Evolutionary conservation across 345 rosid genomes (phyloP).

Genomic region (Moricandia moricandioides): DNA sequence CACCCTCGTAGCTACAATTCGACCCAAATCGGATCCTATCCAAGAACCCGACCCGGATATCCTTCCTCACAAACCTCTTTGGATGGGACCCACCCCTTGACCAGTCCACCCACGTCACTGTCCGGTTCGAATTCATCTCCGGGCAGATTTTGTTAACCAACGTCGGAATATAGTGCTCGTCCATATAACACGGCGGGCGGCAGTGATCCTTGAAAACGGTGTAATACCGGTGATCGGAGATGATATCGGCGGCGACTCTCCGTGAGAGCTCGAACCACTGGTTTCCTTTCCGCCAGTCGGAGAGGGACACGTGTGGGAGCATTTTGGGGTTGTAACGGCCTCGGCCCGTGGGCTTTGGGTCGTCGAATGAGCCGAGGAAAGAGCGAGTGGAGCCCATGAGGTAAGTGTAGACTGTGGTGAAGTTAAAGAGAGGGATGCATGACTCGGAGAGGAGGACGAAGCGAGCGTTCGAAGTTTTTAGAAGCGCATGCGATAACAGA

Average conservation of each 20-base stretch:
- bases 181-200: slow-evolving; percentile 49
- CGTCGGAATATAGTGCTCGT: slow-evolving; percentile 51
- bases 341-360: slow-evolving; percentile 43
- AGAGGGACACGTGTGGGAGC: slow-evolving; percentile 41
- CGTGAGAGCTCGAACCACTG: slow-evolving; percentile 54
- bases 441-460: slow-evolving; percentile 52
- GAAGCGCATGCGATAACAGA: slow-evolving; percentile 45
- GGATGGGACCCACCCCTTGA: slow-evolving; percentile 47
- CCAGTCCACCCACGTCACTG: slow-evolving; percentile 57
- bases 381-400: slow-evolving; percentile 40
- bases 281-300: slow-evolving; percentile 47
- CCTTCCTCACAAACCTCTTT: slow-evolving; percentile 37
- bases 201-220: slow-evolving; percentile 33
- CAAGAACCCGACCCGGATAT: slow-evolving; percentile 38
- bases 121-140: slow-evolving; percentile 40
- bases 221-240: slow-evolving; percentile 44
- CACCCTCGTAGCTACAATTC: slow-evolving; percentile 44
- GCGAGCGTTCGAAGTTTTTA: slow-evolving; percentile 41
- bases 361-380: slow-evolving; percentile 44
- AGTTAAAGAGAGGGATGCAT: slow-evolving; percentile 55
- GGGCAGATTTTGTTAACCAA: slow-evolving; percentile 38
- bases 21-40: slow-evolving; percentile 39
- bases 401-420: slow-evolving; percentile 42
- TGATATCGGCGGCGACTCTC: slow-evolving; percentile 34
- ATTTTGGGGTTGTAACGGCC: slow-evolving; percentile 49